A percentile compares a stretch with the other conserved stretches of the same genome.
These are phyloP conservation scores for Ceratopteris richardii DNA, from an alignment of 75 land plant species.

Conservation along the genomic window DNA sequence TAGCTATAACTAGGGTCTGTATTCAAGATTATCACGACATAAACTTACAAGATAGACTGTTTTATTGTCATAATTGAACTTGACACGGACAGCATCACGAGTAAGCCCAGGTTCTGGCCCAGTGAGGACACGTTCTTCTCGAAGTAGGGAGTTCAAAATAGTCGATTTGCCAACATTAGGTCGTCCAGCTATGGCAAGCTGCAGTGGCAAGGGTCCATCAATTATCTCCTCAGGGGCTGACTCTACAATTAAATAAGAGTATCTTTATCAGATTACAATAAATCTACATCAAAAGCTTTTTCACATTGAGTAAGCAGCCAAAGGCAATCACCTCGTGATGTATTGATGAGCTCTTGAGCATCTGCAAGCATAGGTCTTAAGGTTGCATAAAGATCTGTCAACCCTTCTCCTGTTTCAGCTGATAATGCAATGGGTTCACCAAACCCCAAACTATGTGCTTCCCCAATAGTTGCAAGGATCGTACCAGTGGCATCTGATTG, in stretches of 20 bases:
- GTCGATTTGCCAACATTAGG: constrained; percentile 99
- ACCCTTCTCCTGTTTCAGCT: constrained; percentile 90
- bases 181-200: constrained; percentile 89
- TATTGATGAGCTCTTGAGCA: constrained; percentile 20
- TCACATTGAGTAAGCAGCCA: constrained; percentile 1
- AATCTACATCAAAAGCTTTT: too few species aligned
- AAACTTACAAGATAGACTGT: constrained; percentile 65
- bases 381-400: constrained; percentile 68
- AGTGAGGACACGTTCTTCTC: constrained; percentile 82
- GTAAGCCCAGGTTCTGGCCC: constrained; percentile 99
- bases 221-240: constrained; percentile 2
- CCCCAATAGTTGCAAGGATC: constrained; percentile 52
- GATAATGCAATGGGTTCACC: constrained; percentile 87
- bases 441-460: constrained; percentile 80
- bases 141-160: constrained; percentile 65
- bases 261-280: too few species aligned
- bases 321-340: constrained; percentile 6
- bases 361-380: constrained; percentile 69
- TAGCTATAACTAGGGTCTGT: neutral
- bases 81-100: constrained; percentile 76
- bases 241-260: constrained; percentile 6
- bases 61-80: constrained; percentile 68
- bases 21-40: too few species aligned
- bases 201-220: constrained; percentile 62
- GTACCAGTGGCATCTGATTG: constrained; percentile 35